These are phyloP conservation scores for Oryza coarctata DNA, from an alignment of 176 grass and related monocot species.

Conservation along the genomic window DNA sequence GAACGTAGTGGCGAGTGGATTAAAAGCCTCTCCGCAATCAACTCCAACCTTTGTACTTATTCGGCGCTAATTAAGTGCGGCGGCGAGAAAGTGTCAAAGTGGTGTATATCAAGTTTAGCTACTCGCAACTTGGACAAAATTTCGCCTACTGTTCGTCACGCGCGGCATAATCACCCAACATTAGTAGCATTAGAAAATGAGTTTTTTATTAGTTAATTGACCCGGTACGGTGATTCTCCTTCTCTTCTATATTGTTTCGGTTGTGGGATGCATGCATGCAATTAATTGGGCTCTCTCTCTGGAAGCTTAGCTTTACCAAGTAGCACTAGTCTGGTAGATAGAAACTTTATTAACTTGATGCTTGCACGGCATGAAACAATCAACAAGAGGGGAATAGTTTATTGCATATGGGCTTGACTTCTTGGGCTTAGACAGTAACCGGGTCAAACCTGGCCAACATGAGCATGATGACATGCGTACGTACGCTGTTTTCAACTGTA, in stretches of 20 bases:
- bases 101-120: neutral
- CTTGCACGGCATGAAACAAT: conserved; percentile 55
- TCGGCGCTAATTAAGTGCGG: neutral
- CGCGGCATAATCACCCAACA: neutral
- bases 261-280: neutral
- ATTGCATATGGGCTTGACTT: conserved; percentile 41
- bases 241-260: neutral
- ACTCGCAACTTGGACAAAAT: neutral
- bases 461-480: conserved; percentile 39
- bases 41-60: conserved; percentile 28
- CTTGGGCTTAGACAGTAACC: conserved; percentile 24
- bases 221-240: neutral
- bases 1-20: neutral
- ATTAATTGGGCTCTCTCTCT: neutral
- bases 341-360: conserved; percentile 40
- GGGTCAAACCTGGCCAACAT: conserved; percentile 33
- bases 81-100: neutral
- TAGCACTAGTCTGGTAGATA: neutral
- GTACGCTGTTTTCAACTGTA: neutral
- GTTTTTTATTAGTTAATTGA: neutral
- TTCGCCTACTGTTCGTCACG: neutral
- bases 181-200: neutral
- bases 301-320: neutral
- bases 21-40: conserved; percentile 32
- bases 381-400: conserved; percentile 32